Evolutionary conservation across 225 moss, liverwort and hornwort species (phyloP), one percentile per base, ranked within the genome.

Genomic region (Neckera pumila): DNA sequence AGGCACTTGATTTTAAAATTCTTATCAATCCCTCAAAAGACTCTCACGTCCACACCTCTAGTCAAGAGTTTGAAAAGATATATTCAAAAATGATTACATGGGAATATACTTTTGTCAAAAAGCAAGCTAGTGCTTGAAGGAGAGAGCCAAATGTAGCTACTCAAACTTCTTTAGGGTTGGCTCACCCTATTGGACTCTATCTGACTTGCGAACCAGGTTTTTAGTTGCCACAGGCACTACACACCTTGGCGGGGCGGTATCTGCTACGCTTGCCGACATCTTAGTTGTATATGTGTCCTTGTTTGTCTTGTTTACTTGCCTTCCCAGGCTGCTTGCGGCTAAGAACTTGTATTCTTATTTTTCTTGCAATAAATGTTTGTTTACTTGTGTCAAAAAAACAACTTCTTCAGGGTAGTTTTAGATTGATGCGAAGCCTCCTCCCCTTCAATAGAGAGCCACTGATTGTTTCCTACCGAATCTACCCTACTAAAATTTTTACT

Each of bases 1-100:
- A 7, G 19, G 12, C 3, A 7, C 10, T 47, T 1, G 2, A 49
- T 49, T 74, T 3, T n/a, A n/a, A n/a, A n/a, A n/a, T n/a, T n/a
- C n/a, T n/a, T n/a, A n/a, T n/a, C n/a, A n/a, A n/a, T n/a, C 1
- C 4, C 1, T 33, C 13, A 49, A 7, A 19, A 0, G 5, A 33
- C 2, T 5, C 8, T 33, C 1, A 31, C 0, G 0, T 51, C 75
- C 1, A 33, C 4, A 51, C 3, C 13, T 45, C 1, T 19, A 0
- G 30, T 21, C 13, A 51, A n/a, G n/a, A 76, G 33, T 51, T 51
- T 34, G 51, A 51, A 76, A 49, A 76, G 8, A 51, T 51, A 33
- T 14, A 70, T 70, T 25, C 5, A 40, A 71, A 42, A 40, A 70
- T 15, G 70, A 25, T 3, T 40, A 1, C 4, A 0, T 30, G 11